Percentiles rank a stretch among this genome's conserved stretches.
Conservation (phyloP, 768 basidiomycete genomes). For the Termitomyces sp. region DNA sequence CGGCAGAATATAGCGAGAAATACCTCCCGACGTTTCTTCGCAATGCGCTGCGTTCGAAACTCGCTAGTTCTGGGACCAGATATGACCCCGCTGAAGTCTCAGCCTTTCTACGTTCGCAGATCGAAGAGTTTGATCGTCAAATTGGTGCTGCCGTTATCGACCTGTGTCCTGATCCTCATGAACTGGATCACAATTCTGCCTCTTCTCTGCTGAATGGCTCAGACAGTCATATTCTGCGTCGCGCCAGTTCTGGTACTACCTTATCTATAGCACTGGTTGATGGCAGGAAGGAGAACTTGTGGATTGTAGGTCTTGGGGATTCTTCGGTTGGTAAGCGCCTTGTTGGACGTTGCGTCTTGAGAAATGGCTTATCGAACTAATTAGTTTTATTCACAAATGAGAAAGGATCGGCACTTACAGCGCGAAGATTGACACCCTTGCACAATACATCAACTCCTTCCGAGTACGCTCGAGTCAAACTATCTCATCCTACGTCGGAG, state of each 20-base stretch:
- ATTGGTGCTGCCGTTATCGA: slow-evolving; percentile 8
- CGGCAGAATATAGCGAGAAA: slow-evolving; percentile 8
- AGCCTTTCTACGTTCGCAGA: slow-evolving; percentile 3
- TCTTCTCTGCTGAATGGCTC: slow-evolving; percentile 5
- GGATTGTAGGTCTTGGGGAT: slow-evolving; percentile 14
- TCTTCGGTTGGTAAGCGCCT: slow-evolving; percentile 10
- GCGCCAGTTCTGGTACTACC: slow-evolving; percentile 12
- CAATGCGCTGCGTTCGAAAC: slow-evolving; percentile 8
- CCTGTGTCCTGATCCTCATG: slow-evolving; percentile 7
- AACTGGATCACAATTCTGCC: background rate
- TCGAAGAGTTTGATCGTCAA: slow-evolving; percentile 12
- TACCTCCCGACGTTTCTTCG: slow-evolving; percentile 9
- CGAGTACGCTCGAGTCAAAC: slow-evolving; percentile 13
- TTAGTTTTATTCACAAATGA: slow-evolving; percentile 7
- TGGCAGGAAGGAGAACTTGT: slow-evolving; percentile 11
- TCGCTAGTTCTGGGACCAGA: background rate
- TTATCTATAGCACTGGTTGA: slow-evolving; percentile 13
- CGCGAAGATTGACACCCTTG: slow-evolving; percentile 5
- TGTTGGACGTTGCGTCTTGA: background rate
- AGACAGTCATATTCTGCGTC: slow-evolving; percentile 3
- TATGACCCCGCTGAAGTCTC: slow-evolving; percentile 1
- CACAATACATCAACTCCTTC: slow-evolving; percentile 13
- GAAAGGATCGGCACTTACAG: background rate
- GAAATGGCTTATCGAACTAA: background rate
- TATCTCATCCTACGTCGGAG: slow-evolving; percentile 13